A percentile compares a stretch with the other conserved stretches of the same genome.
Evolutionary conservation across 2,329 filamentous ascomycete species (phyloP).

Genomic region (Conoideocrella luteorostrata): DNA sequence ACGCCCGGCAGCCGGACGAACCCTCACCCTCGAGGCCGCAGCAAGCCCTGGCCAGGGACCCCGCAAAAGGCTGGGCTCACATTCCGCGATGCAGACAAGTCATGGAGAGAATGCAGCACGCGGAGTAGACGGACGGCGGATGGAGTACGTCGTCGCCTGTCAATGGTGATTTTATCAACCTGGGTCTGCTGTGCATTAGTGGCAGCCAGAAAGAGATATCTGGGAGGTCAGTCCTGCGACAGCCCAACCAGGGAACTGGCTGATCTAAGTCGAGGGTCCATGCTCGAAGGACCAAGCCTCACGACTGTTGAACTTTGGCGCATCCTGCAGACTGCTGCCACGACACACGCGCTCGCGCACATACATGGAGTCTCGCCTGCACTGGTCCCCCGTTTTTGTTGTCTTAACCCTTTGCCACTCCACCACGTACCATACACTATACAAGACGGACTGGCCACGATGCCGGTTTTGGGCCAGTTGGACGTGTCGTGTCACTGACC

Average conservation of each 20-base stretch:
- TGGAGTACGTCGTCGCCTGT: background rate
- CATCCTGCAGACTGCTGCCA: background rate
- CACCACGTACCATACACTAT: constrained; percentile 6
- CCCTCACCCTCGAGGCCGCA: background rate
- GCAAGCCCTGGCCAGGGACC: no score
- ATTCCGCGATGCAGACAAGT: no score
- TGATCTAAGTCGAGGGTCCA: background rate
- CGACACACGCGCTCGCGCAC: constrained; percentile 1
- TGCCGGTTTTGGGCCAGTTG: no score
- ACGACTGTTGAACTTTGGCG: background rate
- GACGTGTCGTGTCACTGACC: no score
- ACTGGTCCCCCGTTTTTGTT: constrained; percentile 1
- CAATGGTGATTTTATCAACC: background rate
- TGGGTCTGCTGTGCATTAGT: constrained; percentile 25
- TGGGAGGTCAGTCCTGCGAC: constrained; percentile 21
- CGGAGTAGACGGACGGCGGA: no score
- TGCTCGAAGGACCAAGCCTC: background rate
- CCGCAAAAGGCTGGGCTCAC: no score
- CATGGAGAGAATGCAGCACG: no score
- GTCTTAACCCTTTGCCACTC: constrained; percentile 12
- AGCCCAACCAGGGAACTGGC: constrained; percentile 20
- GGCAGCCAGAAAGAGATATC: constrained; percentile 26
- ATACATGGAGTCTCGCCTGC: background rate
- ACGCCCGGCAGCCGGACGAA: constrained; percentile 9
- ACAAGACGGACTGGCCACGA: no score